phyloP scores from a whole-genome alignment of 2,329 filamentous ascomycete species.

The Aspergillus udagawae region DNA sequence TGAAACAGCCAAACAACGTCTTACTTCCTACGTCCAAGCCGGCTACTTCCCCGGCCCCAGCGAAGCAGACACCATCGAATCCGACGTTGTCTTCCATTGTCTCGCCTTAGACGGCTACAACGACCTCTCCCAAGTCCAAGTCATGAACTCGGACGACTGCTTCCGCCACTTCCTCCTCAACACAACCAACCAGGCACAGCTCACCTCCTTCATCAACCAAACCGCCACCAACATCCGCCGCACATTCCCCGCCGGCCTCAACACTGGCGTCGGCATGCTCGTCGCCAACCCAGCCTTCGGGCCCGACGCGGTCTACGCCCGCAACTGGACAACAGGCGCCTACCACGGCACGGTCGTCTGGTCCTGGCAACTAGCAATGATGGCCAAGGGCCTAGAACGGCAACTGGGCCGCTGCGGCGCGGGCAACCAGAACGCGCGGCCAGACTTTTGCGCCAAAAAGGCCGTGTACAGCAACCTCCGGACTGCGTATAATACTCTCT shows the following conservation, averaged over 20 bases:
- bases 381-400: constrained; percentile 56
- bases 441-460: background rate
- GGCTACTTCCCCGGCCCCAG: background rate
- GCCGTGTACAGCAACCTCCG: background rate
- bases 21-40: background rate
- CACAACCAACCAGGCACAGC: constrained; percentile 53
- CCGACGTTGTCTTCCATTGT: background rate
- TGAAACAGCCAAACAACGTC: background rate
- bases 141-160: constrained; percentile 63
- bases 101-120: constrained; percentile 54
- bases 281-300: constrained; percentile 61
- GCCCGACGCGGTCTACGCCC: constrained; percentile 43
- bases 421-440: background rate
- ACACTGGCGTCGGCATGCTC: constrained; percentile 53
- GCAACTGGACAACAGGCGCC: constrained; percentile 53
- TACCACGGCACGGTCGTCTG: constrained; percentile 65
- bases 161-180: constrained; percentile 63
- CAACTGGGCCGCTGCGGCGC: constrained; percentile 32
- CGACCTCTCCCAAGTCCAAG: constrained; percentile 47
- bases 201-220: constrained; percentile 54
- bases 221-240: constrained; percentile 55
- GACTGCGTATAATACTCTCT: background rate
- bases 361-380: constrained; percentile 63
- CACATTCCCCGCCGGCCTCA: constrained; percentile 57
- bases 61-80: background rate